Percentiles rank a stretch among this genome's conserved stretches.
Evolutionary conservation across 179 eudicot species (phyloP).

Genomic region (Silene noctiflora): DNA sequence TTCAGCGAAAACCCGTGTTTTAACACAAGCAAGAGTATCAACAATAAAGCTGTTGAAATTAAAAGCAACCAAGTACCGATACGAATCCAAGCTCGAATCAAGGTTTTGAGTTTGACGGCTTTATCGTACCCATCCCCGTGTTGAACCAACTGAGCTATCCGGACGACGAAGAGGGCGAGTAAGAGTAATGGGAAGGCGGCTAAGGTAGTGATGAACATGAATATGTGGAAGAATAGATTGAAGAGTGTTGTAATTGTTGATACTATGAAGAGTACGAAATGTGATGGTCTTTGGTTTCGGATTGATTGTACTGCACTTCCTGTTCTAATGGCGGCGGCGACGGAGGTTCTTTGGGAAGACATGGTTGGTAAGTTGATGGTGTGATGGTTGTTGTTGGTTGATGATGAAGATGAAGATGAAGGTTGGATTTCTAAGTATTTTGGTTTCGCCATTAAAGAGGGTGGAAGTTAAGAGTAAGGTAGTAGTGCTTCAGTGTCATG

Average conservation of each 20-base stretch:
- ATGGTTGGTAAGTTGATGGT: not conserved
- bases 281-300: slow-evolving; percentile 1
- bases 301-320: not conserved
- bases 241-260: not conserved
- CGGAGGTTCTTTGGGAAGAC: not conserved
- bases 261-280: not conserved
- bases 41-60: not conserved
- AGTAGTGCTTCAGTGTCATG: not conserved
- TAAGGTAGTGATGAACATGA: slow-evolving; percentile 1
- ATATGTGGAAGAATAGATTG: not conserved
- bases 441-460: slow-evolving; percentile 1
- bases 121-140: slow-evolving; percentile 14
- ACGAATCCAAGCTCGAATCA: not conserved
- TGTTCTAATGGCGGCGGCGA: not conserved
- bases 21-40: not conserved
- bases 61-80: not conserved
- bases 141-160: slow-evolving; percentile 6
- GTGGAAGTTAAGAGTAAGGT: not conserved
- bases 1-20: not conserved
- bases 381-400: not conserved
- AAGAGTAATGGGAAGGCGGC: slow-evolving; percentile 6
- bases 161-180: not conserved
- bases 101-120: not conserved
- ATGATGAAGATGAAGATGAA: not conserved
- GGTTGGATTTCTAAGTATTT: not conserved